Percentiles rank a stretch among this genome's conserved stretches.
These are phyloP conservation scores for Xylariaceae sp. DNA, from an alignment of 2,329 filamentous ascomycete genomes.

Conservation along the genomic window DNA sequence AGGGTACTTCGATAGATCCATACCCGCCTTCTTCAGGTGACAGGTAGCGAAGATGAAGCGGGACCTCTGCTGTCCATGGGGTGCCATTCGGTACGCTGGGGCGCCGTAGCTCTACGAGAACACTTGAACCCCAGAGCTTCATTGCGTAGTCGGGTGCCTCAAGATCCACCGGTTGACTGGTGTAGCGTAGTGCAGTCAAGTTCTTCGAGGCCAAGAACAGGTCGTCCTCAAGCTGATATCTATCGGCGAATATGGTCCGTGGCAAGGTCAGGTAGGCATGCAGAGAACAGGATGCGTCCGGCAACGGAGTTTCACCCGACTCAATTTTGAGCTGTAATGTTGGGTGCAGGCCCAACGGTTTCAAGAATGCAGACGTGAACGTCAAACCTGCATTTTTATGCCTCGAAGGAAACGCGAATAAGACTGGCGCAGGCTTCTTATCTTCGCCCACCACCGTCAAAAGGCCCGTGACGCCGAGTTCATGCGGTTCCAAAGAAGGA, in stretches of 20 bases:
- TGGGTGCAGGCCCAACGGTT: conserved; percentile 79
- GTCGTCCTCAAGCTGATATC: conserved; percentile 74
- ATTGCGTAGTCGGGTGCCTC: conserved; percentile 85
- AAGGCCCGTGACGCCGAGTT: conserved; percentile 74
- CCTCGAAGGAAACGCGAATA: conserved; percentile 80
- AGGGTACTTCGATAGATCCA: conserved; percentile 60
- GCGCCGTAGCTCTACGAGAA: conserved; percentile 69
- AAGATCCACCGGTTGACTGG: conserved; percentile 76
- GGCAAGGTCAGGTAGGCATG: conserved; percentile 83
- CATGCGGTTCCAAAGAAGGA: conserved; percentile 59
- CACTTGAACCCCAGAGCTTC: conserved; percentile 70
- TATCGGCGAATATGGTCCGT: conserved; percentile 76
- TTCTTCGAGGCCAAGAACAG: conserved; percentile 81
- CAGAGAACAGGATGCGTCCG: conserved; percentile 61
- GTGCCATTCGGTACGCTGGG: conserved; percentile 40
- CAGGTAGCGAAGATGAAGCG: conserved; percentile 83
- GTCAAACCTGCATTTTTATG: conserved; percentile 58
- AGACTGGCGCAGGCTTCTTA: conserved; percentile 64
- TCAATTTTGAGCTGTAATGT: conserved; percentile 66
- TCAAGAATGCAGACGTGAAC: conserved; percentile 62
- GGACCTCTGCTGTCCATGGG: conserved; percentile 65
- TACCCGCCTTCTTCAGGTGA: conserved; percentile 55
- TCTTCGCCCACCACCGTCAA: conserved; percentile 76
- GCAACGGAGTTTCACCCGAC: conserved; percentile 44
- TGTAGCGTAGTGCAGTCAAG: conserved; percentile 61